phyloP scores from a whole-genome alignment of 768 basidiomycete species.

The Russula foetens region DNA sequence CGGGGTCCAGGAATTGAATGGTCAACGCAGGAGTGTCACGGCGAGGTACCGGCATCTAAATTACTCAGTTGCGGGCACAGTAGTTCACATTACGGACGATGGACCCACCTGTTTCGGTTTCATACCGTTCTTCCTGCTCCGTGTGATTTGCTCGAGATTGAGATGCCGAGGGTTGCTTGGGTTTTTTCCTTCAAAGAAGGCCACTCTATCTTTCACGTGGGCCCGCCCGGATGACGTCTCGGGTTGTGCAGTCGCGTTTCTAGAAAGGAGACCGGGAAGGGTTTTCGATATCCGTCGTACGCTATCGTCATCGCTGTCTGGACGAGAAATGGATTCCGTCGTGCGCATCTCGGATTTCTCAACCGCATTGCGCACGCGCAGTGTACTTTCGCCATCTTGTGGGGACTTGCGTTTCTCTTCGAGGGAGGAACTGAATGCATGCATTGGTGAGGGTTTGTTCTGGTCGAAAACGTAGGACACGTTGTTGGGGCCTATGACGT shows the following conservation, averaged over 20 bases:
- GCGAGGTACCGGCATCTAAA: neutral
- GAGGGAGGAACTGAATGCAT: neutral
- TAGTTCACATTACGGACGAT: neutral
- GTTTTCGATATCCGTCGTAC: neutral
- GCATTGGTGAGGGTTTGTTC: neutral
- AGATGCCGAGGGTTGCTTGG: neutral
- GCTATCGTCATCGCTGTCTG: neutral
- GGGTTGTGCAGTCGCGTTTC: neutral
- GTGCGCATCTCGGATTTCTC: neutral
- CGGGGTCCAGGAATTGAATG: neutral
- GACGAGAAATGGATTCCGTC: neutral
- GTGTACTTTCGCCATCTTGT: constrained; percentile 7
- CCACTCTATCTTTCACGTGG: neutral
- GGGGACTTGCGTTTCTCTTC: neutral
- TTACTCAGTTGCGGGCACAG: neutral
- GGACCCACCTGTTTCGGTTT: constrained; percentile 6
- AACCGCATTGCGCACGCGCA: neutral
- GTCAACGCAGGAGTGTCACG: neutral
- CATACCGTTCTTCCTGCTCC: constrained; percentile 3
- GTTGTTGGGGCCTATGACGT: neutral
- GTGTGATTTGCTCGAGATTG: neutral
- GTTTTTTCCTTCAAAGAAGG: neutral
- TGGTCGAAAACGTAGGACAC: constrained; percentile 1
- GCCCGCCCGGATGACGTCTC: neutral
- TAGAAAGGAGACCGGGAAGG: neutral